Conservation (phyloP, 2,329 filamentous ascomycete genomes). For the Alternaria gansuensis region DNA sequence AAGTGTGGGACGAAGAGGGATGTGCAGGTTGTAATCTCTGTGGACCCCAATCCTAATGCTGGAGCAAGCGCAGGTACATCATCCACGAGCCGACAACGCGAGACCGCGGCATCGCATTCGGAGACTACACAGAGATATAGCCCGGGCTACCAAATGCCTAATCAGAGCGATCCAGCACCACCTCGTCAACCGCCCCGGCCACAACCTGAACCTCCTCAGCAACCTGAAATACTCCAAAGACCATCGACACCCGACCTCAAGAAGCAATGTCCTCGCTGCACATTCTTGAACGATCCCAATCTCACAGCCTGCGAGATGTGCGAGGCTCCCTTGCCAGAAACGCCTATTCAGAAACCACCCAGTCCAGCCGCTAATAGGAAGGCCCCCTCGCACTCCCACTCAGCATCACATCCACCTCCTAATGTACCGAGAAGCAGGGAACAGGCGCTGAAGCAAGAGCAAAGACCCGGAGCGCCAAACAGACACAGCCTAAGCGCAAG, state of each 20-base stretch:
- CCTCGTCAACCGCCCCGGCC: constrained; percentile 30
- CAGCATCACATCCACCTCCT: constrained; percentile 40
- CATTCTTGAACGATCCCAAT: constrained; percentile 48
- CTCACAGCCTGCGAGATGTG: constrained; percentile 49
- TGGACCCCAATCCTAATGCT: constrained; percentile 42
- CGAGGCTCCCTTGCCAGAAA: constrained; percentile 38
- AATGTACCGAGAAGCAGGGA: constrained; percentile 16
- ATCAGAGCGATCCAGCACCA: constrained; percentile 28
- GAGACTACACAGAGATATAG: constrained; percentile 38
- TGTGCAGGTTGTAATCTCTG: constrained; percentile 46
- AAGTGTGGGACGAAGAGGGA: constrained; percentile 50
- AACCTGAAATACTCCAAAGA: constrained; percentile 13
- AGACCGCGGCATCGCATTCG: constrained; percentile 24
- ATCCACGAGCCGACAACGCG: constrained; percentile 25
- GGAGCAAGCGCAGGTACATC: constrained; percentile 18
- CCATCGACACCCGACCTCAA: constrained; percentile 40
- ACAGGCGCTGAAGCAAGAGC: constrained; percentile 17
- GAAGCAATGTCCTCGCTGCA: constrained; percentile 49
- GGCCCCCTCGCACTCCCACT: constrained; percentile 38
- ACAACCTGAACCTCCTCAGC: constrained; percentile 20
- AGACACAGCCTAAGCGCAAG: constrained; percentile 48
- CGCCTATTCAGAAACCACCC: constrained; percentile 34
- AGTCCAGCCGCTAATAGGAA: constrained; percentile 31
- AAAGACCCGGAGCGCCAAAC: constrained; percentile 36
- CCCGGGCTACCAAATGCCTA: constrained; percentile 41